Conservation (phyloP, 2,329 filamentous ascomycete species). For the Alternaria consortialis region DNA sequence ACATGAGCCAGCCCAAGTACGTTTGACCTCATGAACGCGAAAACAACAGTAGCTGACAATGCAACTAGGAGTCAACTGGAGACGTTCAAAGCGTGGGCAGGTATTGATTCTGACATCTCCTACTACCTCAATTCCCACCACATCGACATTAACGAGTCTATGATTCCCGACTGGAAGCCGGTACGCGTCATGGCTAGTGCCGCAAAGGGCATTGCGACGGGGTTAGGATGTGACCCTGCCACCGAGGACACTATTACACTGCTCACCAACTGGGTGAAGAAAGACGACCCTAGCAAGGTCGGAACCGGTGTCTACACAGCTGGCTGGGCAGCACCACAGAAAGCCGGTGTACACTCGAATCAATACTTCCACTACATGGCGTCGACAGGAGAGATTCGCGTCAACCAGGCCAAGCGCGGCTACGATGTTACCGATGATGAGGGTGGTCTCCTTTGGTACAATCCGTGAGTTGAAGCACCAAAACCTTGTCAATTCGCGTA, state of each 20-base stretch:
- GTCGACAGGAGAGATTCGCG: conserved; percentile 81
- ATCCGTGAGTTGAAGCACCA: conserved; percentile 67
- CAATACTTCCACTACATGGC: conserved; percentile 98
- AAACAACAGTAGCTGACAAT: conserved; percentile 64
- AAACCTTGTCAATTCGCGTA: background rate
- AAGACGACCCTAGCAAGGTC: conserved; percentile 71
- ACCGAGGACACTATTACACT: conserved; percentile 96
- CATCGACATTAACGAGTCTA: conserved; percentile 89
- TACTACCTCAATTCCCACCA: conserved; percentile 98
- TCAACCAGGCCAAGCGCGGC: conserved; percentile 92
- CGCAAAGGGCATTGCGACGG: conserved; percentile 79
- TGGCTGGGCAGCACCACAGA: conserved; percentile 92
- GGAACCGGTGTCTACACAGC: conserved; percentile 93
- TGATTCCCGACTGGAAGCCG: conserved; percentile 84
- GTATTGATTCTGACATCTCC: conserved; percentile 89
- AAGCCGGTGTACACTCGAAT: conserved; percentile 93
- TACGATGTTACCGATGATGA: conserved; percentile 94
- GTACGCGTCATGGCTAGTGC: conserved; percentile 80
- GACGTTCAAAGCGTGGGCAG: conserved; percentile 95
- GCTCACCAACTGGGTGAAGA: conserved; percentile 86
- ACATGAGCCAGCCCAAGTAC: conserved; percentile 79
- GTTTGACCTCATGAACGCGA: conserved; percentile 51
- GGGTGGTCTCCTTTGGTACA: conserved; percentile 79
- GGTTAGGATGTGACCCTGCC: conserved; percentile 77
- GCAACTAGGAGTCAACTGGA: conserved; percentile 89